phyloP scores from a whole-genome alignment of 2,329 filamentous ascomycete genomes.

The Aspergillus sp. region DNA sequence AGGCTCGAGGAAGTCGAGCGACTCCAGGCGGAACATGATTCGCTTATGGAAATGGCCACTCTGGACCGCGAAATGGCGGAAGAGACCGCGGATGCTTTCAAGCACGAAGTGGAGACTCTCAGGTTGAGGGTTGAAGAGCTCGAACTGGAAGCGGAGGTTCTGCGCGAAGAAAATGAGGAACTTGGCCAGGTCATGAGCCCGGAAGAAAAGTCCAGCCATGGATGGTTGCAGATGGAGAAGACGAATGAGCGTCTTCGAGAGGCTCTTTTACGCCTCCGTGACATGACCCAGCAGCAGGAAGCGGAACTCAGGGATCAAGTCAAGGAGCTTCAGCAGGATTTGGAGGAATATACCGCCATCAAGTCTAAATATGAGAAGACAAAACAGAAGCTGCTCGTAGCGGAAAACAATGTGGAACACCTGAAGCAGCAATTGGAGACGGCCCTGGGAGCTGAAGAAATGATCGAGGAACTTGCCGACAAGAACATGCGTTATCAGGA shows the following conservation, averaged over 20 bases:
- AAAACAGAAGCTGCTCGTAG: slow-evolving; percentile 71
- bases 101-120: slow-evolving; percentile 75
- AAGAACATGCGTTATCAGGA: slow-evolving; percentile 82
- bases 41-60: slow-evolving; percentile 79
- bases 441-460: slow-evolving; percentile 83
- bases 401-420: slow-evolving; percentile 77
- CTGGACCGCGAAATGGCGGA: slow-evolving; percentile 96
- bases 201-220: slow-evolving; percentile 81
- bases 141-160: slow-evolving; percentile 81
- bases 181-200: slow-evolving; percentile 80
- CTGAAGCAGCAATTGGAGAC: slow-evolving; percentile 89
- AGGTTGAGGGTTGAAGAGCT: slow-evolving; percentile 79
- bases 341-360: slow-evolving; percentile 65
- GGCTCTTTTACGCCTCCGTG: slow-evolving; percentile 78
- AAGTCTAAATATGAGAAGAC: slow-evolving; percentile 70
- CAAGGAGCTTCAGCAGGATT: slow-evolving; percentile 69
- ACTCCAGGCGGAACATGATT: slow-evolving; percentile 80
- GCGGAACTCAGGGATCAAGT: slow-evolving; percentile 75
- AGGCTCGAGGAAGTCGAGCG: slow-evolving; percentile 70
- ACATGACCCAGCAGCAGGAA: slow-evolving; percentile 84
- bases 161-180: slow-evolving; percentile 84
- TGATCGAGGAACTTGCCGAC: slow-evolving; percentile 89
- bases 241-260: slow-evolving; percentile 86
- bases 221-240: slow-evolving; percentile 88
- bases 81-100: slow-evolving; percentile 80